A percentile compares a stretch with the other conserved stretches of the same genome.
Conservation (phyloP, 2,329 filamentous ascomycete genomes). For the Periconia sp. region DNA sequence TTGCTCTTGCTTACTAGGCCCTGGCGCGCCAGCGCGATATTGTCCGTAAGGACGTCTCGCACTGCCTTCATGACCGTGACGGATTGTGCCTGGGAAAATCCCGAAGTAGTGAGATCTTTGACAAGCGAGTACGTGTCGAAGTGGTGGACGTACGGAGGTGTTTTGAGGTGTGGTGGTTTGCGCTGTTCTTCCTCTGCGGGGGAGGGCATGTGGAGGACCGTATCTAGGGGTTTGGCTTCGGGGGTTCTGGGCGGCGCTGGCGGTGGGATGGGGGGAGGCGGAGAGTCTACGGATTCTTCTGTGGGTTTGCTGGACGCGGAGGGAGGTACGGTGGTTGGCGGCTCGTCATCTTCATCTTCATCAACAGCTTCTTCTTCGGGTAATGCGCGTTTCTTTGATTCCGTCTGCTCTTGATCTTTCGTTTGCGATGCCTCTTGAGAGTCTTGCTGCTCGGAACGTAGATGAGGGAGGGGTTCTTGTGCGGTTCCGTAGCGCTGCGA, state of each 20-base stretch:
- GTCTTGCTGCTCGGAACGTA: conserved; percentile 19
- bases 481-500: conserved; percentile 53
- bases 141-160: conserved; percentile 86
- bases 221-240: conserved; percentile 42
- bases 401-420: conserved; percentile 1
- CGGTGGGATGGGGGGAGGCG: conserved; percentile 10
- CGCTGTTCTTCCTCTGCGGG: conserved; percentile 43
- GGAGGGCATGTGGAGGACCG: conserved; percentile 45
- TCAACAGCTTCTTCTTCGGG: conserved; percentile 18
- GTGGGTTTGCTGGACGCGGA: conserved; percentile 10
- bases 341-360: conserved; percentile 22
- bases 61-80: conserved; percentile 92
- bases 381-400: conserved; percentile 4
- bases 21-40: conserved; percentile 77
- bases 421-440: conserved; percentile 5
- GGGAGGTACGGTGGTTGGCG: conserved; percentile 19
- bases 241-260: conserved; percentile 25
- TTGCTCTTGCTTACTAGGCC: conserved; percentile 87
- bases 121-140: conserved; percentile 95
- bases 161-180: conserved; percentile 67
- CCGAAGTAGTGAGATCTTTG: conserved; percentile 70
- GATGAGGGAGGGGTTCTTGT: conserved; percentile 48
- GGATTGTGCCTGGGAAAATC: conserved; percentile 74
- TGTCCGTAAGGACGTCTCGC: conserved; percentile 71
- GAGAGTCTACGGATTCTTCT: conserved; percentile 14